phyloP scores from a whole-genome alignment of 768 basidiomycete species.

The Mycena kentingensis region DNA sequence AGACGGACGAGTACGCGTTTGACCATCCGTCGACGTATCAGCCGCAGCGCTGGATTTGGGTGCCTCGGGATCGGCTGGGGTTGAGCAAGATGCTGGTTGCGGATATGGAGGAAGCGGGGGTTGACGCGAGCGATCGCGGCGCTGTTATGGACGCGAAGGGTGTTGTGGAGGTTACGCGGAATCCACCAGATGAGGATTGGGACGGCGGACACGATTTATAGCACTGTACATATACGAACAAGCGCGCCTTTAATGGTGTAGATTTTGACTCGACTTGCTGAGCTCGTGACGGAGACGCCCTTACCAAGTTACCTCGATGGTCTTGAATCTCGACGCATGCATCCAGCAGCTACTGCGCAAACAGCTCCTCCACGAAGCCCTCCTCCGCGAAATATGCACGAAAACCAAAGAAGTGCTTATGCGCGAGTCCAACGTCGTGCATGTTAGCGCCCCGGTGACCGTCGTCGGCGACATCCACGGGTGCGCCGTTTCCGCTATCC shows the following conservation, averaged over 20 bases:
- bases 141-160: conserved; percentile 46
- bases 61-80: conserved; percentile 45
- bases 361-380: conserved; percentile 91
- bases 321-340: conserved; percentile 97
- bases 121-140: conserved; percentile 47
- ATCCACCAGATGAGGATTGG: conserved; percentile 50
- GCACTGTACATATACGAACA: too few relatives aligned
- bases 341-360: conserved; percentile 88
- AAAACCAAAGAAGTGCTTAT: conserved; percentile 99
- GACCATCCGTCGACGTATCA: conserved; percentile 51
- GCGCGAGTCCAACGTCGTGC: conserved; percentile 98
- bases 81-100: conserved; percentile 40
- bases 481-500: conserved; percentile 51
- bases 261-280: too few relatives aligned
- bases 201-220: conserved; percentile 36
- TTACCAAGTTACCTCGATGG: conserved; percentile 41
- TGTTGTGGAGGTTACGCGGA: conserved; percentile 46
- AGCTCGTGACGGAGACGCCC: conserved; percentile 9
- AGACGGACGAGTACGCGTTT: conserved; percentile 46
- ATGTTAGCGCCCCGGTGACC: conserved; percentile 94
- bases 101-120: conserved; percentile 41
- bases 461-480: conserved; percentile 99
- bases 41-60: conserved; percentile 49
- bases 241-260: too few relatives aligned
- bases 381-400: conserved; percentile 97